Base-by-base conservation (phyloP, 2,329 filamentous ascomycete species). In the Verticillium alfalfae region DNA sequence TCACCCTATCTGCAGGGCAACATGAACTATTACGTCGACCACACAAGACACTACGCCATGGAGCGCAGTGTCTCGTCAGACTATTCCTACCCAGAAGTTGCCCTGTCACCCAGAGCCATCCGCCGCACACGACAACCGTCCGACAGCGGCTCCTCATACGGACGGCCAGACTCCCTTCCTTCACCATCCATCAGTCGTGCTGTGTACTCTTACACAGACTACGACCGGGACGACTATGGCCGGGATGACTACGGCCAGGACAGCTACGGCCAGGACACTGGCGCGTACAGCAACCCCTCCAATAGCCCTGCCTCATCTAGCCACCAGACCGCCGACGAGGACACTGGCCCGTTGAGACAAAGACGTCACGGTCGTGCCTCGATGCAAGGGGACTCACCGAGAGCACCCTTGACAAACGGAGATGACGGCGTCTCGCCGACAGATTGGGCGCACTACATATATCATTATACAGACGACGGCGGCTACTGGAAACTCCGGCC, bases 401-500 rank as follows among this genome's bases (percentile, higher is more conserved):
- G 39, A 8, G 5, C 12, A 8, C 5, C n/a, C 45, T 7, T 18
- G 12, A 22, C n/a, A 8, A 5, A 49, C 45, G n/a, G 22, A n/a
- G 45, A 49, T 26, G 18, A 10, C 45, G 45, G 3, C 2, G 34
- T 57, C 64, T 26, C 45, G 45, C 45, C 8, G 37, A 59, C 64
- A 8, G 59, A 65, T 58, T 65, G 64, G 64, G 61, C 58, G 7
- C 60, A 64, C 18, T 65, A 64, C 26, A 58, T 61, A 57, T 65
- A 64, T 39, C 59, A 64, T 26, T 54, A 60, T 31, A 60, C 63
- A 15, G 64, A 65, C 15, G 64, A 65, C n/a, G 62, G 64, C 36
- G 64, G 64, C 22, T 65, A 61, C 59, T 65, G 64, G 64, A 56
- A 62, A 26, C 60, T 65, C 58, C 60, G 63, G 58, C 61, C 63